Percentiles rank a stretch among this genome's conserved stretches.
These are phyloP conservation scores for Lepiota venenata DNA, from an alignment of 768 basidiomycete species.

Conservation along the genomic window DNA sequence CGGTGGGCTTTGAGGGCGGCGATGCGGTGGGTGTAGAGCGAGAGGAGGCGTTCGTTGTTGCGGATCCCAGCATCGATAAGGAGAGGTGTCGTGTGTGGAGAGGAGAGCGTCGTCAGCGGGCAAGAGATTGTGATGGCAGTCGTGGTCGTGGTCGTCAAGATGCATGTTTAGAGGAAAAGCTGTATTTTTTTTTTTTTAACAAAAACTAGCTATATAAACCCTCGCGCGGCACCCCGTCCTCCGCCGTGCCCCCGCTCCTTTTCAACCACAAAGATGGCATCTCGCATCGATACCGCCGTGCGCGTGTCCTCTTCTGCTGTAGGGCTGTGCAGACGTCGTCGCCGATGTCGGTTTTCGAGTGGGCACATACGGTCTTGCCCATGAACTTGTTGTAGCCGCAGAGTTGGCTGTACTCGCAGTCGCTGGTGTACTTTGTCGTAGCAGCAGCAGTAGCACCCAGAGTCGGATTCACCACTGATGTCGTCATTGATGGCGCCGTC, in stretches of 20 bases:
- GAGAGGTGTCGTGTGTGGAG: neutral
- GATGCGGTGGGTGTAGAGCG: neutral
- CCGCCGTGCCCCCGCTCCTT: slow-evolving; percentile 83
- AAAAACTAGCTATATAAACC: slow-evolving; percentile 27
- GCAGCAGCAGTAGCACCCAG: slow-evolving; percentile 28
- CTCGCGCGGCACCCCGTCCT: slow-evolving; percentile 70
- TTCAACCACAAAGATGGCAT: slow-evolving; percentile 85
- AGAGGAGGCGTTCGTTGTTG: neutral
- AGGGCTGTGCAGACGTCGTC: neutral
- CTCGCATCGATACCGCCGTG: slow-evolving; percentile 65
- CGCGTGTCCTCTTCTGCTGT: slow-evolving; percentile 28
- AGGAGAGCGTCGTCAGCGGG: neutral
- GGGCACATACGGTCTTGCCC: slow-evolving; percentile 61
- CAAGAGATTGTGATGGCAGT: too few relatives aligned
- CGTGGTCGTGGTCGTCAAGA: neutral
- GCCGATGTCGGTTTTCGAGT: slow-evolving; percentile 8
- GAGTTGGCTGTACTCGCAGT: slow-evolving; percentile 25
- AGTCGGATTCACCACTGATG: slow-evolving; percentile 16
- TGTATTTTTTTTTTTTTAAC: neutral
- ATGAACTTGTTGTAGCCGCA: slow-evolving; percentile 32
- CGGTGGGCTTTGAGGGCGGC: slow-evolving; percentile 8
- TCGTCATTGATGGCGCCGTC: slow-evolving; percentile 18
- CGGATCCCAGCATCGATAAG: slow-evolving; percentile 1
- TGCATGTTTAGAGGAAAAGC: neutral
- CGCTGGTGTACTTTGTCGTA: slow-evolving; percentile 18